Base-by-base conservation (phyloP, 2,329 filamentous ascomycete species). In the Domatiomyces globalis region DNA sequence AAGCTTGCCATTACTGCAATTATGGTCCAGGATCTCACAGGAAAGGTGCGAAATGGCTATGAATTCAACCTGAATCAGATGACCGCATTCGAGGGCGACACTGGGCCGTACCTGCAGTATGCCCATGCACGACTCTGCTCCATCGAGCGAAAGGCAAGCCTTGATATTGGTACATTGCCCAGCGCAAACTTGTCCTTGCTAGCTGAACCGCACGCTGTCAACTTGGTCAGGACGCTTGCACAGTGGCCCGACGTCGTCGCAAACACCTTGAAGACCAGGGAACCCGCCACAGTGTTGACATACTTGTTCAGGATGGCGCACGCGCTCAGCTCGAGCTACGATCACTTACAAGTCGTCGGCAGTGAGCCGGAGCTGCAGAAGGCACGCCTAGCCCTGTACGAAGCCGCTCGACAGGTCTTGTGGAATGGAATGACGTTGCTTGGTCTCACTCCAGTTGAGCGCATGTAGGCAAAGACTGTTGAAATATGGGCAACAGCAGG, bases 21-120 rank as follows among this genome's bases (percentile, higher is more conserved):
- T 64, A 96, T 96, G 88, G 87, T 95, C 18, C 90, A 96, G 69
- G 92, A 96, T 65, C 95, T 96, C 87, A 85, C 80, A 58, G 92
- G 90, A 66, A 96, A 95, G 79, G 75, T 74, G 57, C 72, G 81
- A 63, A 80, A 81, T 67, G 77, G 78, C 61, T 81, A 83, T 65
- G 73, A 76, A 60, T 82, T 82, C 68, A 78, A 82, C 68, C 73
- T 83, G 64, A 74, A 79, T 54, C 73, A 76, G 58, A 82, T 82
- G 79, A 79, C 75, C 43, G 79, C 76, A 15, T 83, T 82, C 60
- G 79, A 81, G 66, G 79, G 78, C 56, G 79, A 82, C 65, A 82
- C 79, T 4, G 79, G 79, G 29, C 79, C 79, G 22, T 81, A 82
- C 63, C 70, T 83, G 55, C 79, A 82, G 65, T 81, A 82, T 65